Evolutionary conservation across 768 basidiomycete genomes (phyloP).

Genomic region (Termitomyces sp.): DNA sequence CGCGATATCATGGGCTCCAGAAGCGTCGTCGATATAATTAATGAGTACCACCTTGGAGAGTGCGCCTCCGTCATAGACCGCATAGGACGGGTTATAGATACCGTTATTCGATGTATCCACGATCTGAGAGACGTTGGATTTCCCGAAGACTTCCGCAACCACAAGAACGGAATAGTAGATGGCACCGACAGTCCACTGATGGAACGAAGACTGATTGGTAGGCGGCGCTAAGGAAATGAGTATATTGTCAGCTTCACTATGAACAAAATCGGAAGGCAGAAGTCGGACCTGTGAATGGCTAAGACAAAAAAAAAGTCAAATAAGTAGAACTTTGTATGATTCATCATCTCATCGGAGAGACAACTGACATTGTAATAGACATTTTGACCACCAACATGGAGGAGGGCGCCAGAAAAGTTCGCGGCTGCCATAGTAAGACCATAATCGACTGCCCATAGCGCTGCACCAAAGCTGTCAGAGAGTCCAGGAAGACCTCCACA

Average conservation of each 20-base stretch:
- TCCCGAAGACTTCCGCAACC: slow-evolving; percentile 66
- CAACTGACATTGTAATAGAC: slow-evolving; percentile 59
- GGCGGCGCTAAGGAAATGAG: slow-evolving; percentile 29
- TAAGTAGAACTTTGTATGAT: not conserved
- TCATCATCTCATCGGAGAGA: not conserved
- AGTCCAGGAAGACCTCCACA: slow-evolving; percentile 67
- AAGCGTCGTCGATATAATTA: slow-evolving; percentile 64
- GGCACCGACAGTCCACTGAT: slow-evolving; percentile 70
- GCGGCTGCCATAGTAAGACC: slow-evolving; percentile 55
- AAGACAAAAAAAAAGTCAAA: slow-evolving; percentile 29
- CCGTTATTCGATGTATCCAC: slow-evolving; percentile 55
- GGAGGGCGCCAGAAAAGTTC: slow-evolving; percentile 50
- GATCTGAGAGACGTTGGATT: slow-evolving; percentile 57
- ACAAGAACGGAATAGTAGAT: slow-evolving; percentile 71
- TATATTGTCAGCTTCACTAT: not conserved
- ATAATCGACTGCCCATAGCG: slow-evolving; percentile 65
- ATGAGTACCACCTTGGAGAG: slow-evolving; percentile 61
- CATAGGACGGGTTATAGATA: slow-evolving; percentile 61
- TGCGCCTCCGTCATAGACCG: slow-evolving; percentile 65
- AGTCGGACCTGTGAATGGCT: slow-evolving; percentile 49
- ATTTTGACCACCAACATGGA: slow-evolving; percentile 64
- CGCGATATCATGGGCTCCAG: slow-evolving; percentile 50
- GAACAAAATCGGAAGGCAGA: not conserved
- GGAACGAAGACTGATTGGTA: slow-evolving; percentile 48
- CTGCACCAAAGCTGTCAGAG: slow-evolving; percentile 56